A percentile compares a stretch with the other conserved stretches of the same genome.
These are phyloP conservation scores for Pseudogymnoascus sp. DNA, from an alignment of 2,329 filamentous ascomycete species.

Conservation along the genomic window DNA sequence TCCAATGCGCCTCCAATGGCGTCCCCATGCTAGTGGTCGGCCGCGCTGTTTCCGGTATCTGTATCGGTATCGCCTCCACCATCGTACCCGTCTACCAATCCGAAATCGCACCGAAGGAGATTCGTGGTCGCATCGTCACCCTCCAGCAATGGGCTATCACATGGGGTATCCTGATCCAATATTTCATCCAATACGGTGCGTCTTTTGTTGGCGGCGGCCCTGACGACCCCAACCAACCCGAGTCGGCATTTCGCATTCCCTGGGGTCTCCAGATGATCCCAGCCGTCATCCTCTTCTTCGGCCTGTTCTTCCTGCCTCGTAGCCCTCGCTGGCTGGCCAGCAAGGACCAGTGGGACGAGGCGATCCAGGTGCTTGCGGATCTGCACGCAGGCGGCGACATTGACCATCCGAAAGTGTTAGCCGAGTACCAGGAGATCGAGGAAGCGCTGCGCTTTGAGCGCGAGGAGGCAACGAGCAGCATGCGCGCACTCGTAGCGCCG, in stretches of 20 bases:
- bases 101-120: constrained; percentile 55
- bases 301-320: constrained; percentile 55
- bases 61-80: constrained; percentile 65
- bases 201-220: constrained; percentile 49
- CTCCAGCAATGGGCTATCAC: constrained; percentile 67
- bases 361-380: constrained; percentile 49
- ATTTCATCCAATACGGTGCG: constrained; percentile 60
- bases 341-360: constrained; percentile 62
- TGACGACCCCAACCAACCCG: constrained; percentile 44
- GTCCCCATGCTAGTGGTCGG: constrained; percentile 66
- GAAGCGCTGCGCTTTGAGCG: constrained; percentile 69
- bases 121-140: constrained; percentile 54
- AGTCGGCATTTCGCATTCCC: constrained; percentile 52
- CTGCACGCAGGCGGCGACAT: constrained; percentile 53
- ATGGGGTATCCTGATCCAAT: constrained; percentile 62
- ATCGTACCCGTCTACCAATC: constrained; percentile 64
- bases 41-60: constrained; percentile 64
- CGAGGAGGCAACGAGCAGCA: constrained; percentile 61
- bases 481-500: constrained; percentile 64
- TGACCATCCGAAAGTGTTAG: constrained; percentile 53
- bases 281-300: constrained; percentile 46
- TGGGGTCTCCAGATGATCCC: constrained; percentile 57
- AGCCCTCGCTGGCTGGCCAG: constrained; percentile 66
- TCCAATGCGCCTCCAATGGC: constrained; percentile 55
- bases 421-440: constrained; percentile 63